phyloP scores from a whole-genome alignment of 2,329 filamentous ascomycete genomes.

The Pezicula neosporulosa region DNA sequence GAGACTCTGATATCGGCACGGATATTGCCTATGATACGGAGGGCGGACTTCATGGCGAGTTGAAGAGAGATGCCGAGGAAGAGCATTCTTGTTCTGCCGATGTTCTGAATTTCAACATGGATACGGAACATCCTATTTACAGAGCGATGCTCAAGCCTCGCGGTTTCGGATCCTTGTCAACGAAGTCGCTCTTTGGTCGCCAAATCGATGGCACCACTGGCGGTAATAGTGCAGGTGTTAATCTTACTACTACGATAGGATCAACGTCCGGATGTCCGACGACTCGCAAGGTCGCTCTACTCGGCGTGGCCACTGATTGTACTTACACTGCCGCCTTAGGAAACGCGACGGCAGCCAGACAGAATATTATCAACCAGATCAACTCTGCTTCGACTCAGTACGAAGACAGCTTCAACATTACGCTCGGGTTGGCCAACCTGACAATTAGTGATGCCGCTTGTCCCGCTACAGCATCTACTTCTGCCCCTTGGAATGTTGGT shows the following conservation, averaged over 20 bases:
- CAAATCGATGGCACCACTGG: conserved; percentile 67
- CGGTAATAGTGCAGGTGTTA: conserved; percentile 76
- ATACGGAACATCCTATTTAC: conserved; percentile 67
- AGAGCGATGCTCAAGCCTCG: conserved; percentile 40
- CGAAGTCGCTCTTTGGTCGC: conserved; percentile 67
- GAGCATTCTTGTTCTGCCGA: conserved; percentile 67
- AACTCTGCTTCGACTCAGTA: conserved; percentile 86
- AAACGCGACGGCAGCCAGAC: conserved; percentile 56
- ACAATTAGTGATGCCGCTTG: conserved; percentile 75
- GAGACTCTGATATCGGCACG: conserved; percentile 75
- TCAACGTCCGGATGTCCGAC: conserved; percentile 79
- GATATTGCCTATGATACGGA: conserved; percentile 33
- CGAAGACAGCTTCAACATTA: conserved; percentile 91
- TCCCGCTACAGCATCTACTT: conserved; percentile 61
- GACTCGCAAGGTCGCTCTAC: conserved; percentile 85
- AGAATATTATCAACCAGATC: conserved; percentile 78
- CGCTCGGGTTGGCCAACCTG: conserved; percentile 82
- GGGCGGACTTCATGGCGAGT: conserved; percentile 46
- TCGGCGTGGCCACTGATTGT: conserved; percentile 92
- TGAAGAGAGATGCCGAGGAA: conserved; percentile 23
- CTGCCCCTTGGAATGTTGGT: conserved; percentile 78
- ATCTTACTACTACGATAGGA: conserved; percentile 76
- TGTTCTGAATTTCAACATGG: conserved; percentile 73
- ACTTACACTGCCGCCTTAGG: conserved; percentile 75
- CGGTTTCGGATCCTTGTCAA: conserved; percentile 53